phyloP scores from a whole-genome alignment of 108 stramenopile genomes.

The Schizochytrium sp. region DNA sequence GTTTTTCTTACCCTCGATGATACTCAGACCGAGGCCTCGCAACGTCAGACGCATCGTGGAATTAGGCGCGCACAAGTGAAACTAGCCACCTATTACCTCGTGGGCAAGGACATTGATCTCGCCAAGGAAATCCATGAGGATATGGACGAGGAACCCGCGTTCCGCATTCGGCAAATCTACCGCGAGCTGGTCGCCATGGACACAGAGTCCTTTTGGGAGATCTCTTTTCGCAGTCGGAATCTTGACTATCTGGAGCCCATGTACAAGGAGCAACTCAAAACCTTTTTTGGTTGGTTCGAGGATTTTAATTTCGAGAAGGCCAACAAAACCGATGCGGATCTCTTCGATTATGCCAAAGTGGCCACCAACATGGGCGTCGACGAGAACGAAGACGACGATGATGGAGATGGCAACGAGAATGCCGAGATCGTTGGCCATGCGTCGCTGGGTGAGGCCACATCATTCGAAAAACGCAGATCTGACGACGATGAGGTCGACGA shows the following conservation, averaged over 20 bases:
- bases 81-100: not conserved
- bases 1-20: not conserved
- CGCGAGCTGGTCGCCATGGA: not conserved
- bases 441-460: not conserved
- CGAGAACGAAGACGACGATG: not conserved
- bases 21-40: not conserved
- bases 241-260: not conserved
- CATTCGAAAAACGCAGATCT: not conserved
- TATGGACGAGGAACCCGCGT: not conserved
- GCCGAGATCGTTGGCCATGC: not conserved
- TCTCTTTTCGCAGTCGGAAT: not conserved
- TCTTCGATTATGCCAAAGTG: not conserved
- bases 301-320: not conserved
- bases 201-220: not conserved
- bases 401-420: not conserved
- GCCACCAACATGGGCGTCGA: not conserved
- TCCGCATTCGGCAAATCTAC: not conserved
- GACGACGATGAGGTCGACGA: not conserved
- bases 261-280: not conserved
- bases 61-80: not conserved
- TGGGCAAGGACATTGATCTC: not conserved
- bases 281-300: slow-evolving; percentile 6
- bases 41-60: not conserved
- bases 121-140: not conserved
- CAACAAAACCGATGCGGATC: not conserved